phyloP scores from a whole-genome alignment of 225 moss, liverwort and hornwort species.

The Pleurozium schreberi region DNA sequence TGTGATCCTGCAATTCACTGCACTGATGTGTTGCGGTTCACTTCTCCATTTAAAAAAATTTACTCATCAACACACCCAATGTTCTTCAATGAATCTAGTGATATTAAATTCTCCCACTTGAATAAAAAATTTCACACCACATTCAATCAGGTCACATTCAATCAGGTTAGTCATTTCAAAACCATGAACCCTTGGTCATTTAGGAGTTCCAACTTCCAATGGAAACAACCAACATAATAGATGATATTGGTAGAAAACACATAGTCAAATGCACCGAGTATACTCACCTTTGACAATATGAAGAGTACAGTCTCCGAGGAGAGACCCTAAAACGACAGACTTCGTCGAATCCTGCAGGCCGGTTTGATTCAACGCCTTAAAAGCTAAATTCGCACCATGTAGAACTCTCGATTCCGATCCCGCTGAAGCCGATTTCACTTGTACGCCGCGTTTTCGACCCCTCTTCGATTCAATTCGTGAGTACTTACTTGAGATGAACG shows the following conservation, averaged over 20 bases:
- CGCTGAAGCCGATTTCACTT: background rate
- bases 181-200: background rate
- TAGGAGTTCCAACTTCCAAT: background rate
- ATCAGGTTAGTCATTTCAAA: background rate
- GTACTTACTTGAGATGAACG: conserved; percentile 8
- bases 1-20: conserved; percentile 95
- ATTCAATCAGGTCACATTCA: background rate
- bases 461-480: conserved; percentile 22
- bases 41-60: background rate
- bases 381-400: conserved; percentile 23
- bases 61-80: background rate
- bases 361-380: conserved; percentile 26
- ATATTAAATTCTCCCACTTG: background rate
- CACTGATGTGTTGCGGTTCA: conserved; percentile 69
- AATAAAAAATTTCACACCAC: background rate
- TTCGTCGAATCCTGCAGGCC: conserved; percentile 22
- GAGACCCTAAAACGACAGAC: conserved; percentile 31
- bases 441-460: background rate
- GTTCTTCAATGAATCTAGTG: background rate
- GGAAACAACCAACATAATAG: background rate
- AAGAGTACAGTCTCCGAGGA: conserved; percentile 35
- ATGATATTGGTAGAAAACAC: background rate
- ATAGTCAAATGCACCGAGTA: background rate
- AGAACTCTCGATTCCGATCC: background rate
- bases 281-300: conserved; percentile 18